phyloP scores from a whole-genome alignment of 2,329 filamentous ascomycete species.

The Didymella lethalis region DNA sequence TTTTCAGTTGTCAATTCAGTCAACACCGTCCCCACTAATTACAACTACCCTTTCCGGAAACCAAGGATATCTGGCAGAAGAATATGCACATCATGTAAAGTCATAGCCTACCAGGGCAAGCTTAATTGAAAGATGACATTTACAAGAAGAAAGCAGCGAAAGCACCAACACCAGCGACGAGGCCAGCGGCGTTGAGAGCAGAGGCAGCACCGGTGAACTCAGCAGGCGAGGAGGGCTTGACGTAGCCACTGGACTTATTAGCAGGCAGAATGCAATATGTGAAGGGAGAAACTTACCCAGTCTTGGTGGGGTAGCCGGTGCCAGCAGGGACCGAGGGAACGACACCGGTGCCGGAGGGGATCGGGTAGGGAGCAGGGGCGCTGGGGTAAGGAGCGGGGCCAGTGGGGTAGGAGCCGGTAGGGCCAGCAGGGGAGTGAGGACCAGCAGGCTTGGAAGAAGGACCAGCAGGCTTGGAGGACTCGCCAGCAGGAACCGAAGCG shows the following conservation, averaged over 20 bases:
- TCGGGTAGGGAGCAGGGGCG: conserved; percentile 28
- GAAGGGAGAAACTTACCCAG: conserved; percentile 38
- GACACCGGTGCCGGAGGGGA: conserved; percentile 28
- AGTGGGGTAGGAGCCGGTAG: conserved; percentile 25
- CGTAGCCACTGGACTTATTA: conserved; percentile 36
- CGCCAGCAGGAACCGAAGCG: neutral
- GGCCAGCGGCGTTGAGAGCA: conserved; percentile 48
- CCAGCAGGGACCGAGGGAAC: conserved; percentile 31
- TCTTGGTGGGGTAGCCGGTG: conserved; percentile 43
- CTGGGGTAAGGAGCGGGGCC: conserved; percentile 25
- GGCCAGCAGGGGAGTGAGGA: conserved; percentile 21
- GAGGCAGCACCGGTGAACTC: conserved; percentile 51
- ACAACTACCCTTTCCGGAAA: conserved; percentile 40
- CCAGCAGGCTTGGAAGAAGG: conserved; percentile 19
- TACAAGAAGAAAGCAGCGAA: conserved; percentile 55
- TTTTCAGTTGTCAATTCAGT: conserved; percentile 33
- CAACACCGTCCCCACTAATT: conserved; percentile 37
- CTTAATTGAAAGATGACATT: conserved; percentile 49
- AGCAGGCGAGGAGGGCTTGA: conserved; percentile 43
- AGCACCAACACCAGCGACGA: conserved; percentile 53
- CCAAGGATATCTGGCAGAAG: conserved; percentile 40
- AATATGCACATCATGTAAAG: conserved; percentile 49
- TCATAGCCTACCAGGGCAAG: conserved; percentile 48
- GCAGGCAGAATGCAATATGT: conserved; percentile 1
- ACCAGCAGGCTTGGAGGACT: conserved; percentile 17